Evolutionary conservation across 306 rosid genomes (phyloP).

Genomic region (Amphicarpaea edgeworthii): DNA sequence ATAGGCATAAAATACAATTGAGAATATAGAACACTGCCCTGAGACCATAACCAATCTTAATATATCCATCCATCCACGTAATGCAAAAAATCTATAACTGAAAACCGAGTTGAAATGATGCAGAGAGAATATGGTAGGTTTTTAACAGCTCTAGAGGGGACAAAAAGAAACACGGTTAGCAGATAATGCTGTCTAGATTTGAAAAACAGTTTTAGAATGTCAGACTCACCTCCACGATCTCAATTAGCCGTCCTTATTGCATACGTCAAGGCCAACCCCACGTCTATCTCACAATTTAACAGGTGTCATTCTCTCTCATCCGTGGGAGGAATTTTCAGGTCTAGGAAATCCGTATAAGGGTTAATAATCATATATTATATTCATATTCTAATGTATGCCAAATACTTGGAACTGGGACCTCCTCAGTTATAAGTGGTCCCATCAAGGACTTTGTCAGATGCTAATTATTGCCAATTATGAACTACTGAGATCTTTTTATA

Average conservation of each 20-base stretch:
- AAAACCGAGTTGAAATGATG: slow-evolving; percentile 42
- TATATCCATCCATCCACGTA: slow-evolving; percentile 43
- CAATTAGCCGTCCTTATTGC: slow-evolving; percentile 23
- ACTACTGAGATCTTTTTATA: slow-evolving; percentile 35
- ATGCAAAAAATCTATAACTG: slow-evolving; percentile 34
- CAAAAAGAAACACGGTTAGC: slow-evolving; percentile 42
- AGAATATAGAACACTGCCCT: slow-evolving; percentile 9
- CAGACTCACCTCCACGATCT: slow-evolving; percentile 55
- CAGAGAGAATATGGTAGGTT: slow-evolving; percentile 44
- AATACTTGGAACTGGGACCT: slow-evolving; percentile 42
- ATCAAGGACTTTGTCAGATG: slow-evolving; percentile 46
- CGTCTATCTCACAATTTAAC: slow-evolving; percentile 45
- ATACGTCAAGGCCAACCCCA: slow-evolving; percentile 43
- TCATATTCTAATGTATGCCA: slow-evolving; percentile 15
- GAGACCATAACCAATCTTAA: slow-evolving; percentile 27
- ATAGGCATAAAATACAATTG: slow-evolving; percentile 31
- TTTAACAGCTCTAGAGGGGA: slow-evolving; percentile 40
- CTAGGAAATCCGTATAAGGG: background rate
- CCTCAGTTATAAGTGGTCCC: slow-evolving; percentile 50
- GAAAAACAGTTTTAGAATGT: slow-evolving; percentile 29
- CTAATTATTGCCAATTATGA: slow-evolving; percentile 55
- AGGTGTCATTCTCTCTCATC: slow-evolving; percentile 46
- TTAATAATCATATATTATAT: background rate
- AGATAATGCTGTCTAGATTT: slow-evolving; percentile 43
- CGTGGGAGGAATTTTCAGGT: slow-evolving; percentile 4